Conservation (phyloP, 306 rosid genomes). For the Gynostemma pentaphyllum region DNA sequence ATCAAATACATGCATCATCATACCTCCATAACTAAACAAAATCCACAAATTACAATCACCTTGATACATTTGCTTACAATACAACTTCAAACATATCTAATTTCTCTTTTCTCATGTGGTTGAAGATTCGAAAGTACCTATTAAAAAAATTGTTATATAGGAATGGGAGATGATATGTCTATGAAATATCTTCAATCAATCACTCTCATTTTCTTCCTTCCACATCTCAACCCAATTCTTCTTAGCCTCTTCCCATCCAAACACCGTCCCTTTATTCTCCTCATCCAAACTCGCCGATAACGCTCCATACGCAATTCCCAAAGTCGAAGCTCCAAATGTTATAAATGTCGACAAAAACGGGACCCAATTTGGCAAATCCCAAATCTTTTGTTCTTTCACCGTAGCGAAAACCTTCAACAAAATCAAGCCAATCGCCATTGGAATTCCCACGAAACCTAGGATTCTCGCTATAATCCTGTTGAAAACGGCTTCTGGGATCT, state of each 20-base stretch:
- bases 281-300: conserved; percentile 70
- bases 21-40: neutral
- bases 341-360: conserved; percentile 47
- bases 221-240: conserved; percentile 79
- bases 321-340: conserved; percentile 52
- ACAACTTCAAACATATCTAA: no score
- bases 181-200: neutral
- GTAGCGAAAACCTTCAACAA: conserved; percentile 36
- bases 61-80: neutral
- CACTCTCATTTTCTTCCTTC: conserved; percentile 46
- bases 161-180: neutral
- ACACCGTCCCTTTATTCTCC: conserved; percentile 47
- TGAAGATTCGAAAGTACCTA: no score
- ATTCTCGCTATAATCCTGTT: conserved; percentile 56
- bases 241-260: conserved; percentile 56
- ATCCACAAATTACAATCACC: neutral
- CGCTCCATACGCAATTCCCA: conserved; percentile 71
- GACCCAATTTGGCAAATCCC: conserved; percentile 61
- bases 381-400: conserved; percentile 32
- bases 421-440: conserved; percentile 57
- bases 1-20: neutral
- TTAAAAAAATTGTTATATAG: no score
- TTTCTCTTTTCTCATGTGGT: no score
- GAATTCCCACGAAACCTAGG: conserved; percentile 42
- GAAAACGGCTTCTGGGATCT: conserved; percentile 40